Base-by-base conservation (phyloP, 495 filamentous ascomycete species). In the Xylaria flabelliformis region DNA sequence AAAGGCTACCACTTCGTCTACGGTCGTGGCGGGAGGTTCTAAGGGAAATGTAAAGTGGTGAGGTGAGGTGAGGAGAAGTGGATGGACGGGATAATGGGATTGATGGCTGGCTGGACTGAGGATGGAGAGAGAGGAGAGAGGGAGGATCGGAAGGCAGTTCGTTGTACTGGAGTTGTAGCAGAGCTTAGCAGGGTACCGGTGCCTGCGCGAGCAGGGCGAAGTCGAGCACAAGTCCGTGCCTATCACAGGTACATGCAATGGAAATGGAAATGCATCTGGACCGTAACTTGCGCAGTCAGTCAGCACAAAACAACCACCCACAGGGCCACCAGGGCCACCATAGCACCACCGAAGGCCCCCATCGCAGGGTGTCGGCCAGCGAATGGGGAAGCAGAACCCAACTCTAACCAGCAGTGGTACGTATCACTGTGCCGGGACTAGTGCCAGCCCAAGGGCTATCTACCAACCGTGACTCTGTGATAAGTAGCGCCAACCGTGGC, bases 1-100 rank as follows among this genome's bases (percentile, higher is more conserved):
- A 39, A 29, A 39, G 46, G 46, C 36, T 74, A 75, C 73, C 77
- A 76, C 76, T 79, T 73, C 74, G 68, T 71, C 70, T 72, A 67
- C 70, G 8, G 66, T 55, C 59, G 71, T 74, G 69, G 77, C 73
- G 74, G 76, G 72, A 82, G 74, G 74, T 69, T 73, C 36, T 74
- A 74, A 78, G 77, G 72, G 75, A 77, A 81, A 78, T 79, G 73
- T 21, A 56, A 72, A 77, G 6, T 80, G 78, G 80, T 76, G 80
- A 79, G 80, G 79, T 77, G 80, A 79, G 82, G 80, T 81, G 78
- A 76, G 78, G 74, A 77, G 74, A 75, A 73, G 74, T 74, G 74
- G 75, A 78, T 80, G 75, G 74, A 75, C 71, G 34, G 64, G 65
- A 56, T 56, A 26, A 56, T 56, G 53, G 26, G 53, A 32, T 55